phyloP scores from a whole-genome alignment of 2,329 filamentous ascomycete species.

The Clarireedia hainanense region DNA sequence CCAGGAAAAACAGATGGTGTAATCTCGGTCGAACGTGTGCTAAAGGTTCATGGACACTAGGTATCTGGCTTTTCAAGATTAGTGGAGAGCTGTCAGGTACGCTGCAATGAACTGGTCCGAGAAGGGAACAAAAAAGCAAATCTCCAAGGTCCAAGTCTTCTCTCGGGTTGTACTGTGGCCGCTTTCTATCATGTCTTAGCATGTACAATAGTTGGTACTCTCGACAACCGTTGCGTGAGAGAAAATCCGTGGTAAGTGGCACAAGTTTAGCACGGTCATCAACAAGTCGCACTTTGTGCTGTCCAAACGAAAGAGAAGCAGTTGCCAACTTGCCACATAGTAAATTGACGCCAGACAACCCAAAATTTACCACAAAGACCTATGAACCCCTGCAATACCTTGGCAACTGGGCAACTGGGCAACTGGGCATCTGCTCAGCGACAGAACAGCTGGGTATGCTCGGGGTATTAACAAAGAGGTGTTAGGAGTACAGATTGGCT shows the following conservation, averaged over 20 bases:
- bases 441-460: not conserved
- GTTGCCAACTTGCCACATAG: no score
- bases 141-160: not conserved
- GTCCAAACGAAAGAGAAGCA: not conserved
- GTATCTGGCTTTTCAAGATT: not conserved
- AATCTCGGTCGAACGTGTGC: not conserved
- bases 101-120: not conserved
- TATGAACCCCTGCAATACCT: no score
- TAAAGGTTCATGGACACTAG: not conserved
- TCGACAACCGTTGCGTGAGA: conserved; percentile 2
- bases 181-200: conserved; percentile 2
- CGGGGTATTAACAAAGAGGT: not conserved
- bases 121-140: not conserved
- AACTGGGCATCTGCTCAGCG: not conserved
- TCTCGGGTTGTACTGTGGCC: not conserved
- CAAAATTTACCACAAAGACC: no score
- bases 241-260: not conserved
- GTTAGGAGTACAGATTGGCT: not conserved
- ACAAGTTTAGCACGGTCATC: not conserved
- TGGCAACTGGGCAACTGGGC: not conserved
- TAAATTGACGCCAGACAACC: no score
- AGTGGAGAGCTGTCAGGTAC: not conserved
- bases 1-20: not conserved
- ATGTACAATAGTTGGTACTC: not conserved
- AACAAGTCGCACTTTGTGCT: no score